Base-by-base conservation (phyloP, 352 stramenopile species). In the Phytophthora pinifolia region DNA sequence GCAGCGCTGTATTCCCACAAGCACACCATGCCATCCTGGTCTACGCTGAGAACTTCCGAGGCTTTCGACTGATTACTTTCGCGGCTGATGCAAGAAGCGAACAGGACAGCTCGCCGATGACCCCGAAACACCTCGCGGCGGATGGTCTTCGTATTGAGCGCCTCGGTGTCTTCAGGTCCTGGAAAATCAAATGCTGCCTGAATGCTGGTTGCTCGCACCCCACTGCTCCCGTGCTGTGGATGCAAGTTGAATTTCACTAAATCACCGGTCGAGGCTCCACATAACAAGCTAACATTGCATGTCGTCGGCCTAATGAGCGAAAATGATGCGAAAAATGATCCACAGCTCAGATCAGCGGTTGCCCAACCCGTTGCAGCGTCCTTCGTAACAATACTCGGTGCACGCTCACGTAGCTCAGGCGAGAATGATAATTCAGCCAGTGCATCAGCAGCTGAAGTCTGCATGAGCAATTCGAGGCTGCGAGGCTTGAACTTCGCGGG, bases 71-170 rank as follows among this genome's bases (percentile, higher is more conserved):
- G 38, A 37, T 12, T 9, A n/a, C 9, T 44, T 5, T 42, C 47
- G 10, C 30, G 47, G 15, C 59, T 46, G 12, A 85, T 44, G 10
- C 56, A 67, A 14, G 62, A 59, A 9, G 63, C 50, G 31, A 79
- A 83, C 0, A 83, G 34, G 15, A 86, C 54, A 20, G 54, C 18
- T 30, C 60, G 32, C 13, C 34, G 50, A 39, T 86, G 72, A 1
- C 65, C 49, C 30, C 66, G 65, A 18, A 86, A 83, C 25, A 78
- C 65, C 17, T 83, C 76, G 10, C 73, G 73, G 15, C 35, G 36
- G 22, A 74, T 59, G 10, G 13, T 8, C 0, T 34, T 54, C 6
- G 17, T 41, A 6, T 50, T 47, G 6, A 63, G 65, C 4, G 36
- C 17, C 9, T 54, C 37, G 0, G 13, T 29, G 30, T 42, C 18